Evolutionary conservation across 2,329 filamentous ascomycete genomes (phyloP).

Genomic region (Leptodontidium sp.): DNA sequence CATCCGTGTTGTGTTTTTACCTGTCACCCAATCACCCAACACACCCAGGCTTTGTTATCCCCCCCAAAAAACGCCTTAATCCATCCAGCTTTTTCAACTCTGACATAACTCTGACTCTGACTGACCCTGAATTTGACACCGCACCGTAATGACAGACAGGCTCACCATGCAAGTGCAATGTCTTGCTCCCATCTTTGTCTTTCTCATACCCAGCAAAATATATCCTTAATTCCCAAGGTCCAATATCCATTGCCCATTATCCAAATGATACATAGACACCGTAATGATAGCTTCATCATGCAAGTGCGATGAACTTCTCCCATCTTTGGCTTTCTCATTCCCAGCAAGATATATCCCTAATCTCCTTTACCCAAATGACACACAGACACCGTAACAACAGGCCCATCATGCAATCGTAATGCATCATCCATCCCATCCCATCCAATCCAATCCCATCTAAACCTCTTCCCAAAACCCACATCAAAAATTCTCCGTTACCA

Average conservation of each 20-base stretch:
- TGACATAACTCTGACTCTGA: neutral
- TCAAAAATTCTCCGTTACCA: neutral
- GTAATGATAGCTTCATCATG: neutral
- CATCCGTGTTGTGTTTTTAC: neutral
- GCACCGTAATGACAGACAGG: no score
- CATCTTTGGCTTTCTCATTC: neutral
- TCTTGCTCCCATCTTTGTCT: no score
- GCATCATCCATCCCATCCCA: neutral
- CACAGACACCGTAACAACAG: neutral
- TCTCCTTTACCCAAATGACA: no score
- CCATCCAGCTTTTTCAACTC: neutral
- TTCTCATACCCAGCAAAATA: no score
- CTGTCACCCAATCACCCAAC: neutral
- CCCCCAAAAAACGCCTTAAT: slow-evolving; percentile 1
- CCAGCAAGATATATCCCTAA: no score
- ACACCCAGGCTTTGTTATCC: neutral
- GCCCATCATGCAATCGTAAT: neutral
- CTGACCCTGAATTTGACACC: no score
- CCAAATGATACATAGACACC: neutral
- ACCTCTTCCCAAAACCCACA: neutral
- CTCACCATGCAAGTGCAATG: no score
- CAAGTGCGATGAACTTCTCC: neutral
- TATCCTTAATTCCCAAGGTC: no score
- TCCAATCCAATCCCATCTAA: neutral
- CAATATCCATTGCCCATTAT: no score